Percentiles rank a stretch among this genome's conserved stretches.
Conservation (phyloP, 345 rosid species). For the Salix dunnii region DNA sequence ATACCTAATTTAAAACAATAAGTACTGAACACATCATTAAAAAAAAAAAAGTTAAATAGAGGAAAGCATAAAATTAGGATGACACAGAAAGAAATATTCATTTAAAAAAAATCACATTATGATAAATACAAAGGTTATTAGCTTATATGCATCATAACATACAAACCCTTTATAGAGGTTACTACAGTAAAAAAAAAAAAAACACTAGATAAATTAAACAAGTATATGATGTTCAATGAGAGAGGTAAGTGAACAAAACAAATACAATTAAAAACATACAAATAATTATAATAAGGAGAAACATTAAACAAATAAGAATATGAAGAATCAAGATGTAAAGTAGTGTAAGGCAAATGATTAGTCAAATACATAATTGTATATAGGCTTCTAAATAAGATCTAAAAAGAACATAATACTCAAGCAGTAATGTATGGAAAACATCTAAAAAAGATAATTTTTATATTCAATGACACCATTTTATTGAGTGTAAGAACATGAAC, state of each 20-base stretch:
- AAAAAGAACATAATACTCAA: too few relatives aligned
- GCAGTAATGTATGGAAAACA: too few relatives aligned
- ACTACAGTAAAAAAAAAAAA: not conserved
- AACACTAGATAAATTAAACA: rapidly evolving
- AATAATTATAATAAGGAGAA: not conserved
- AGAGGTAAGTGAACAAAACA: not conserved
- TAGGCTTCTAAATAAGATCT: too few relatives aligned
- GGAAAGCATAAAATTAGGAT: too few relatives aligned
- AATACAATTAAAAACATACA: not conserved
- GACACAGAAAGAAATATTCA: not conserved
- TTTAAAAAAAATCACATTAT: not conserved
- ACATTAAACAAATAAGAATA: not conserved
- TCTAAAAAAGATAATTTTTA: too few relatives aligned
- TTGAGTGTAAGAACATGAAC: too few relatives aligned
- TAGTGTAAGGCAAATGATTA: not conserved
- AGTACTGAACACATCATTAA: not conserved
- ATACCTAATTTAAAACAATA: too few relatives aligned
- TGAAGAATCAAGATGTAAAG: not conserved
- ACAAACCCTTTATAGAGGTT: not conserved
- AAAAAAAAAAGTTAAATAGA: not conserved
- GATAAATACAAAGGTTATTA: not conserved
- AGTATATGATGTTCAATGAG: too few relatives aligned
- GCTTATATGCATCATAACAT: too few relatives aligned
- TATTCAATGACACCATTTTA: too few relatives aligned
- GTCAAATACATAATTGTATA: not conserved